Base-by-base conservation (phyloP, 768 basidiomycete species). In the Boletus rubropictus region DNA sequence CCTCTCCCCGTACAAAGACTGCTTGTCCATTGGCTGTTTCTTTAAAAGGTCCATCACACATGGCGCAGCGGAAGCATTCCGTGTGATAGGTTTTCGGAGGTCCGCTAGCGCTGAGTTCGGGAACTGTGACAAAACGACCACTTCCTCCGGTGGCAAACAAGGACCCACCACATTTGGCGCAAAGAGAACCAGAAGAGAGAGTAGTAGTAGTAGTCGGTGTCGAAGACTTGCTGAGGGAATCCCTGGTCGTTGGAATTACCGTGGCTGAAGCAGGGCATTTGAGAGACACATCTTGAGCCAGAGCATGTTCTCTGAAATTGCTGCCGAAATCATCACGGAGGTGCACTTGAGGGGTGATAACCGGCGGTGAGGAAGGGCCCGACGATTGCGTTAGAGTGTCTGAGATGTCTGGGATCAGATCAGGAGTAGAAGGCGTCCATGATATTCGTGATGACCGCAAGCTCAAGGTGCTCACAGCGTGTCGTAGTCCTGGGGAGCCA, bases 51-150 rank as follows among this genome's bases (percentile, higher is more conserved):
- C 76, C 74, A 36, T 78, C 69, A 55, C 89, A 92, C 18, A 84
- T 68, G 18, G 63, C 69, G 57, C 89, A 92, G 43, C 75, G 79
- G 65, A 92, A 90, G 61, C 89, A 92, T 35, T 80, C 75, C 3
- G 77, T 72, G 54, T 92, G 89, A 56, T 86, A 91, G 18, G 75
- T 73, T 61, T 76, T 75, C n/a, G 80, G 74, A 20, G 69, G 66
- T 15, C 70, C 70, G 46, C 55, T 60, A 2, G 64, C 55, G 29
- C 60, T 64, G 42, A 68, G 63, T 47, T 76, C 78, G 7, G 87
- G 85, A 24, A 89, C 77, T 2, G 84, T 85, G 27, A 89, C 78
- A 62, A 82, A 89, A 48, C 76, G 77, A 34, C 84, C 81, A 6
- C 77, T 78, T 46, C 77, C 76, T 22, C 69, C 72, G 4, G 73